Percentiles rank a stretch among this genome's conserved stretches.
These are phyloP conservation scores for Leucocoprinus birnbaumii DNA, from an alignment of 768 basidiomycete genomes.

Conservation along the genomic window DNA sequence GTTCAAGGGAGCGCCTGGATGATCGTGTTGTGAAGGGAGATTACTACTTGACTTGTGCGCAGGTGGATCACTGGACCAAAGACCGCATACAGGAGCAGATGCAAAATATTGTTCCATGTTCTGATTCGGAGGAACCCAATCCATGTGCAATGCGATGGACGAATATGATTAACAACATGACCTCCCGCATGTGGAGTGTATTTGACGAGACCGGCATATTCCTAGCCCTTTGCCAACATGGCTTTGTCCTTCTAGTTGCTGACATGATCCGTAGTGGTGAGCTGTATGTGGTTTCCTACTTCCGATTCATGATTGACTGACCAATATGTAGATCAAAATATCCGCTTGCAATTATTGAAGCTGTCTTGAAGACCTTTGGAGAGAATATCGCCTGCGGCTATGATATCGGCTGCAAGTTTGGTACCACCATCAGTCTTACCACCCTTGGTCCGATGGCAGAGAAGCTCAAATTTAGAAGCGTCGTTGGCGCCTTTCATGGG, in stretches of 20 bases:
- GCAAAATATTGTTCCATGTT: too few species aligned
- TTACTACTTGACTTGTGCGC: too few species aligned
- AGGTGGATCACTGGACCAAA: too few species aligned
- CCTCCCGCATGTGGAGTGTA: too few species aligned
- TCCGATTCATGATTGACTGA: too few species aligned
- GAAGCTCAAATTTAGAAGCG: neutral
- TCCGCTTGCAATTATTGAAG: constrained; percentile 20
- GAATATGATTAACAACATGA: too few species aligned
- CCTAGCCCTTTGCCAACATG: constrained; percentile 25
- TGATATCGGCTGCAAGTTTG: constrained; percentile 27
- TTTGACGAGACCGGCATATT: constrained; percentile 30
- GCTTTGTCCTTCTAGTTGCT: constrained; percentile 18
- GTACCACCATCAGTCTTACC: constrained; percentile 19
- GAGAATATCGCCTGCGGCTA: constrained; percentile 20
- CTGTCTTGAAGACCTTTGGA: constrained; percentile 19
- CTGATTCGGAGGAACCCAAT: too few species aligned
- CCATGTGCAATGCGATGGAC: too few species aligned
- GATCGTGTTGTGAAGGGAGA: too few species aligned
- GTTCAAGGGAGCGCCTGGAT: too few species aligned
- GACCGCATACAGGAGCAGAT: too few species aligned
- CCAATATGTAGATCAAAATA: constrained; percentile 18
- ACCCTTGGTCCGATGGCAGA: constrained; percentile 15
- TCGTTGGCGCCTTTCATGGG: constrained; percentile 24
- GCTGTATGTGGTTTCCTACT: neutral
- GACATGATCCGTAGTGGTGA: constrained; percentile 20